phyloP scores from a whole-genome alignment of 257 asterid species.

The Gardenia jasminoides region DNA sequence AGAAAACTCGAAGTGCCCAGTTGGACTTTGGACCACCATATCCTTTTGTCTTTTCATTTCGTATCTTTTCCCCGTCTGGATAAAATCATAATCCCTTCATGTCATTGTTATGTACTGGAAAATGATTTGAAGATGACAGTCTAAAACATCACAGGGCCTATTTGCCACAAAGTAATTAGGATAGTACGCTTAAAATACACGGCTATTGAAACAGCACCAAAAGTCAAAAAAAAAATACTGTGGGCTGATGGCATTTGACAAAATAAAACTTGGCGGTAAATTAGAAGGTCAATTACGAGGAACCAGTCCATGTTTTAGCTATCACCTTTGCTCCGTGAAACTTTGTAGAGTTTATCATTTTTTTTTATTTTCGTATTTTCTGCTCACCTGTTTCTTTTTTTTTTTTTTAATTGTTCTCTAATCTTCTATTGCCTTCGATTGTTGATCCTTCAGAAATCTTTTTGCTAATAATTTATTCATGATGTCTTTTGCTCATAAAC shows the following conservation, averaged over 20 bases:
- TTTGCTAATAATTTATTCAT: not conserved
- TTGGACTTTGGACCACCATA: not conserved
- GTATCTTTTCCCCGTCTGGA: not conserved
- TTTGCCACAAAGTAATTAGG: too few relatives aligned
- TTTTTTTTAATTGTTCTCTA: not conserved
- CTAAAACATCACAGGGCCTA: too few relatives aligned
- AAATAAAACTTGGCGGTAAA: not conserved
- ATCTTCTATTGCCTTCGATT: not conserved
- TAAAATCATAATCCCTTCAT: not conserved
- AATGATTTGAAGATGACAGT: too few relatives aligned
- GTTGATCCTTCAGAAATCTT: not conserved
- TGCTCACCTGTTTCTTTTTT: too few relatives aligned
- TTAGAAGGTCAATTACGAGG: not conserved
- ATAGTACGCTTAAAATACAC: too few relatives aligned
- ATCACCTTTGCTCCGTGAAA: too few relatives aligned
- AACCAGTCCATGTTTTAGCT: too few relatives aligned
- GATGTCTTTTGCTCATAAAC: conserved; percentile 1
- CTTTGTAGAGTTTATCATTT: too few relatives aligned
- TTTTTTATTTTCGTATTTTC: too few relatives aligned
- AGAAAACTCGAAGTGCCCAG: not conserved
- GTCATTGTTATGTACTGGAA: not conserved
- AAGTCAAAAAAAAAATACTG: too few relatives aligned
- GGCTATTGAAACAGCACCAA: too few relatives aligned
- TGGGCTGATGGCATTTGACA: not conserved
- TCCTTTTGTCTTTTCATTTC: not conserved